phyloP scores from a whole-genome alignment of 305 asterid genomes.

The Fraxinus sp. region DNA sequence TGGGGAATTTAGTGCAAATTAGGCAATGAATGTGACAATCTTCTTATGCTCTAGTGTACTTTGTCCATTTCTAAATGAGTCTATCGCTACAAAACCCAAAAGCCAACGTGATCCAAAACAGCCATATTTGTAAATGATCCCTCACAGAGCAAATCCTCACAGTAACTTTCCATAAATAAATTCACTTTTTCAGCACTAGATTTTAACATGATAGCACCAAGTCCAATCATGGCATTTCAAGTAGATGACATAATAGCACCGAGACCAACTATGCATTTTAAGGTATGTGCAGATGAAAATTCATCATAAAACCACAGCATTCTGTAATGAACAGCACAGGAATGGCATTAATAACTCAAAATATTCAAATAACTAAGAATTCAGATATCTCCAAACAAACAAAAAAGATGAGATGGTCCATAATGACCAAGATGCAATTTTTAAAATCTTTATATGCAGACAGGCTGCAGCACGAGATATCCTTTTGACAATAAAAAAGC shows the following conservation, averaged over 20 bases:
- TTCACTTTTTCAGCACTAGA: background rate
- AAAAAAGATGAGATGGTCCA: slow-evolving; percentile 17
- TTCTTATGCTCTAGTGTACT: background rate
- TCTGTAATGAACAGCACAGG: background rate
- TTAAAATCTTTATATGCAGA: background rate
- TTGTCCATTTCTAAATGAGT: background rate
- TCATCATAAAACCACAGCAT: background rate
- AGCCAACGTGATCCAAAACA: background rate
- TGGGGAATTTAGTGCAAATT: background rate
- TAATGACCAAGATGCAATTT: background rate
- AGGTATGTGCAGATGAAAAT: too few species aligned
- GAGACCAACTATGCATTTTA: background rate
- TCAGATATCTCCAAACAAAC: background rate
- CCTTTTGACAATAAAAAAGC: background rate
- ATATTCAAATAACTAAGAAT: background rate
- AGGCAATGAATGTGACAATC: background rate
- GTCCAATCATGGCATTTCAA: background rate
- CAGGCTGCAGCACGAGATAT: background rate
- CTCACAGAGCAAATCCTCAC: background rate
- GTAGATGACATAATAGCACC: background rate
- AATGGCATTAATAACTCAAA: background rate
- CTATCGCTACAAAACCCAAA: background rate
- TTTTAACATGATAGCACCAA: background rate
- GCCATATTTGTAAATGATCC: background rate
- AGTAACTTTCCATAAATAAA: background rate